Conservation (phyloP, 805 yeast species). For the Yarrowia sp. region DNA sequence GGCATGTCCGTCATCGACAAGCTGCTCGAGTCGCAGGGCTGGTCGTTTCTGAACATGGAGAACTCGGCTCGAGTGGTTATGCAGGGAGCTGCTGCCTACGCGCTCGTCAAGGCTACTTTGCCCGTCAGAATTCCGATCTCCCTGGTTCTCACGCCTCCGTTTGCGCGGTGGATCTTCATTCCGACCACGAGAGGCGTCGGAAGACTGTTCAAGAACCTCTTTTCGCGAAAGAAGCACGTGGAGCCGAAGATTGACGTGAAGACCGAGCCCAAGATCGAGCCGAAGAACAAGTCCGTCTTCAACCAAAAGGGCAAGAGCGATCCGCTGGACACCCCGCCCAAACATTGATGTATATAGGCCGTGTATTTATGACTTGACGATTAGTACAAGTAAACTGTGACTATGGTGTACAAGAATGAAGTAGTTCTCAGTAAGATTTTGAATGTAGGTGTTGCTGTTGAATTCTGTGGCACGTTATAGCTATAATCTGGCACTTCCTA, state of each 20-base stretch:
- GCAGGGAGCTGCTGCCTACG: conserved; percentile 76
- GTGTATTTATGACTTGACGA: too few species aligned
- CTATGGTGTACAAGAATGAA: too few species aligned
- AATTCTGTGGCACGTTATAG: too few species aligned
- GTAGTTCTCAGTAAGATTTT: too few species aligned
- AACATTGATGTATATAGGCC: neutral
- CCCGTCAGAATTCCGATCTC: conserved; percentile 56
- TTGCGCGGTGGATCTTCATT: conserved; percentile 51
- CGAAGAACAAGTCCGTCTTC: neutral
- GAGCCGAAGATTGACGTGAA: neutral
- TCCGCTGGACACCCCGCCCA: too few species aligned
- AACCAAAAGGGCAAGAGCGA: too few species aligned
- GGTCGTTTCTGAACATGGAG: conserved; percentile 41
- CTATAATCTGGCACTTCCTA: too few species aligned
- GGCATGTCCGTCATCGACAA: conserved; percentile 34
- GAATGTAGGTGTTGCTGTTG: too few species aligned
- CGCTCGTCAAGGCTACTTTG: conserved; percentile 56
- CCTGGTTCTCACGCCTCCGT: conserved; percentile 54
- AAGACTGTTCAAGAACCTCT: neutral
- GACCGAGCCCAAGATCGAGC: neutral
- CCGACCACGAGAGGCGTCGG: conserved; percentile 44
- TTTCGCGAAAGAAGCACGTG: conserved; percentile 27
- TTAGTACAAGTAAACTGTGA: too few species aligned
- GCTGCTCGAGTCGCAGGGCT: conserved; percentile 29
- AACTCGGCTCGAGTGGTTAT: conserved; percentile 56